phyloP scores from a whole-genome alignment of 1,284 basidiomycete genomes.

The Tetrapyrgos nigripes region DNA sequence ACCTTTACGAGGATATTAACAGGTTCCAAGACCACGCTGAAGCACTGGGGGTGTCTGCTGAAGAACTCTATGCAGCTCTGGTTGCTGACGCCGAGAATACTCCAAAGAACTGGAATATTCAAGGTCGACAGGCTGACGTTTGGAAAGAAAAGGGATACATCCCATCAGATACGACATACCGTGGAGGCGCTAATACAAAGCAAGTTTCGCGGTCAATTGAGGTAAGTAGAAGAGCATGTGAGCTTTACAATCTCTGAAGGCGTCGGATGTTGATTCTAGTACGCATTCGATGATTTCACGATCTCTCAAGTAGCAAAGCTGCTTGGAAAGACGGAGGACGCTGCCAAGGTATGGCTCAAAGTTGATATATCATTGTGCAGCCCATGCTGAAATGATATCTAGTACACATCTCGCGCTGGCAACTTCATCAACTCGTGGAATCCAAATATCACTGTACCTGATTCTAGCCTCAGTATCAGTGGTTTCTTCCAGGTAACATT shows the following conservation, averaged over 20 bases:
- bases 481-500: conserved; percentile 59
- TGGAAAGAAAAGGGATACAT: conserved; percentile 65
- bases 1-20: not conserved
- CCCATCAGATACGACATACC: conserved; percentile 54
- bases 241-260: not conserved
- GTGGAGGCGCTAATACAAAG: conserved; percentile 62
- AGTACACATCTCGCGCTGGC: conserved; percentile 60
- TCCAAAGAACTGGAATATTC: conserved; percentile 65
- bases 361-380: not conserved
- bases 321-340: conserved; percentile 54
- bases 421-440: conserved; percentile 71
- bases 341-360: conserved; percentile 46
- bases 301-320: conserved; percentile 66
- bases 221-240: conserved; percentile 34
- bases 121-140: conserved; percentile 61
- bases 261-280: conserved; percentile 37
- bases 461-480: conserved; percentile 41
- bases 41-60: conserved; percentile 50
- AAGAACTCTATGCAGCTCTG: conserved; percentile 56
- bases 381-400: conserved; percentile 5
- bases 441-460: conserved; percentile 55
- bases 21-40: conserved; percentile 56
- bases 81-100: conserved; percentile 63
- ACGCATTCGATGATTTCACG: conserved; percentile 67
- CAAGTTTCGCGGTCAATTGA: conserved; percentile 66